Conservation (phyloP, 768 basidiomycete species). For the Pisolithus sp. region DNA sequence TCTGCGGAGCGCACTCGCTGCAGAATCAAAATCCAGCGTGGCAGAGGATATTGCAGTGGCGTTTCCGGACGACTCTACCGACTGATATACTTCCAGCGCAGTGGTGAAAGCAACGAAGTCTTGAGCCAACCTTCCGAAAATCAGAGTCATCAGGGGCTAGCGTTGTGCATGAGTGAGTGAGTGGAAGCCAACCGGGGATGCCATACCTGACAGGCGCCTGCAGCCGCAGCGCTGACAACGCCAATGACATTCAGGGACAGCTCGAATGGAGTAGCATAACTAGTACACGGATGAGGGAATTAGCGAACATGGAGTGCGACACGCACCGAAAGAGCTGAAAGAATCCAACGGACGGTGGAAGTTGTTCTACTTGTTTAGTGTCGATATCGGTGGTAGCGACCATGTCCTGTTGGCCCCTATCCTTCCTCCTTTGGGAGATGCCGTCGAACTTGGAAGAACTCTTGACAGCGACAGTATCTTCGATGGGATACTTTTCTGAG, state of each 20-base stretch:
- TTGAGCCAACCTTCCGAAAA: constrained; percentile 80
- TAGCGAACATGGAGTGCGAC: neutral
- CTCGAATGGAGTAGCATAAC: constrained; percentile 73
- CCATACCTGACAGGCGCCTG: constrained; percentile 76
- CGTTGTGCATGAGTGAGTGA: neutral
- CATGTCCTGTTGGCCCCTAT: constrained; percentile 24
- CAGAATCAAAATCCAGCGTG: constrained; percentile 23
- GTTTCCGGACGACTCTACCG: constrained; percentile 11
- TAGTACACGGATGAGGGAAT: constrained; percentile 12
- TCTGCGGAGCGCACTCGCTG: constrained; percentile 44
- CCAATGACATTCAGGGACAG: constrained; percentile 62
- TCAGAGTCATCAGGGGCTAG: constrained; percentile 71
- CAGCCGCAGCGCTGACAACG: constrained; percentile 59
- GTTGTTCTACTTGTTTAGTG: neutral
- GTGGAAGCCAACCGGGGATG: neutral
- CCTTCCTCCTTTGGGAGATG: constrained; percentile 21
- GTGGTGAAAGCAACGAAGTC: constrained; percentile 58
- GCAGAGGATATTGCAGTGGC: constrained; percentile 26
- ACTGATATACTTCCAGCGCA: constrained; percentile 6
- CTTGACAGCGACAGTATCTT: neutral
- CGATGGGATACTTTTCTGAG: constrained; percentile 37
- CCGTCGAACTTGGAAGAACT: neutral
- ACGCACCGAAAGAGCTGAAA: constrained; percentile 43
- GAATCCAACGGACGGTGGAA: constrained; percentile 33
- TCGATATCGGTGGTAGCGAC: neutral